Base-by-base conservation (phyloP, 139 green algal species). In the Deuterostichococcus epilithicus region DNA sequence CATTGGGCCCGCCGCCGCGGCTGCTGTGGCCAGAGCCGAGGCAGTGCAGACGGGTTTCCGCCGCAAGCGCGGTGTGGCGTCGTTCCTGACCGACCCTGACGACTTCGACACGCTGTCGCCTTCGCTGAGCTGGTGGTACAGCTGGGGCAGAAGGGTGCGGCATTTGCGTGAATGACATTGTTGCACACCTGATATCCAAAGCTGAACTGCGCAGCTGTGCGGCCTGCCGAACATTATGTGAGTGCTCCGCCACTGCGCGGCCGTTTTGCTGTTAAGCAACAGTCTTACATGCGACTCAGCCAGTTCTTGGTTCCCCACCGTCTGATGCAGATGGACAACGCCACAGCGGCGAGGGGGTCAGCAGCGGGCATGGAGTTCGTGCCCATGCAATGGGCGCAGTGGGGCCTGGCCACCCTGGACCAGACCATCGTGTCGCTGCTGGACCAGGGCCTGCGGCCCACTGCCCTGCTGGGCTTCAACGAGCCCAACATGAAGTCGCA, bases 351-450 rank as follows among this genome's bases (percentile, higher is more conserved):
- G 3, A 20, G 3, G 52, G 52, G 18, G 13, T 5, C 5, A 20
- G 73, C 35, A 25, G 58, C 59, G 5, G 59, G 28, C 3, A 65
- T 77, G 35, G 13, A 44, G 4, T 77, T 77, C 65, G 73, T 71
- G 5, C 73, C 73, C 30, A 77, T 77, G 73, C 73, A 77, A 36
- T 77, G 73, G 73, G 73, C 58, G 5, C 73, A 28, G 26, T 70
- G 73, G 73, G 59, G 73, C n/a, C 25, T 77, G 5, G 59, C 71
- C 2, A 1, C 36, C 1, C 73, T 77, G 8, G 36, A 6, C 15
- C 8, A 20, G 13, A 63, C 26, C 52, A n/a, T 63, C 13, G 36
- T 5, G 0, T 4, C 30, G 10, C 5, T 77, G 32, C 37, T n/a
- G n/a, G n/a, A n/a, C n/a, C n/a, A n/a, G n/a, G n/a, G 34, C 30